phyloP scores from a whole-genome alignment of 1,284 basidiomycete species.

The Melampsora abietis-canadensis region DNA sequence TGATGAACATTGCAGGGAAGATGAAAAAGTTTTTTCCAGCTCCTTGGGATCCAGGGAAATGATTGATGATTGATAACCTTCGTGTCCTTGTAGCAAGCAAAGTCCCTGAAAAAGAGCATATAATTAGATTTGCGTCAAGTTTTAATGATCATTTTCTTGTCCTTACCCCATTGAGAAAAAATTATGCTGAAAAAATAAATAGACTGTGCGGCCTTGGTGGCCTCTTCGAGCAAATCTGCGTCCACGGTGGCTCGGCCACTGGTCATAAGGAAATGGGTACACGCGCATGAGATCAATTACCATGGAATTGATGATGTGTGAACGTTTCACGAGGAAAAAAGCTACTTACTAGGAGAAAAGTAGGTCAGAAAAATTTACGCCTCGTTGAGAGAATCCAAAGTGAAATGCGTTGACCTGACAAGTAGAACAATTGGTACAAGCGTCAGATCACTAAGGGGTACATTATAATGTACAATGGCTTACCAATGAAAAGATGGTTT shows the following conservation, averaged over 20 bases:
- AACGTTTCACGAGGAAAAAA: slow-evolving; percentile 59
- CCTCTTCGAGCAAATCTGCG: slow-evolving; percentile 54
- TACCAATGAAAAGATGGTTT: slow-evolving; percentile 59
- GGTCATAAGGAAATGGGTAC: slow-evolving; percentile 56
- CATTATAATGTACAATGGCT: slow-evolving; percentile 45
- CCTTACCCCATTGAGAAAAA: slow-evolving; percentile 66
- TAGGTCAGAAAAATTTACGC: no score
- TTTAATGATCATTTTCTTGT: no score
- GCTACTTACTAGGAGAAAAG: no score
- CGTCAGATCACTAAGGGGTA: no score
- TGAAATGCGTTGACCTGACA: no score
- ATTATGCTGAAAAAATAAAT: slow-evolving; percentile 65
- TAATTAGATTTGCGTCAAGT: no score
- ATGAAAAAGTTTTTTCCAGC: slow-evolving; percentile 55
- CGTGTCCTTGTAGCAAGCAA: slow-evolving; percentile 60
- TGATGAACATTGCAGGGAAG: slow-evolving; percentile 58
- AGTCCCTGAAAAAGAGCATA: background rate
- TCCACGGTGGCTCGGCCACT: slow-evolving; percentile 55
- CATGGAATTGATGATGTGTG: slow-evolving; percentile 56
- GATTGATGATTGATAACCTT: slow-evolving; percentile 58
- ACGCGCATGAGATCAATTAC: slow-evolving; percentile 57
- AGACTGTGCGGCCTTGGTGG: slow-evolving; percentile 57
- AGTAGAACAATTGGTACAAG: no score
- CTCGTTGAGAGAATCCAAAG: no score
- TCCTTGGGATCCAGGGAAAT: slow-evolving; percentile 55